A percentile compares a stretch with the other conserved stretches of the same genome.
Conservation (phyloP, 305 asterid genomes). For the Fraxinus latifolia region DNA sequence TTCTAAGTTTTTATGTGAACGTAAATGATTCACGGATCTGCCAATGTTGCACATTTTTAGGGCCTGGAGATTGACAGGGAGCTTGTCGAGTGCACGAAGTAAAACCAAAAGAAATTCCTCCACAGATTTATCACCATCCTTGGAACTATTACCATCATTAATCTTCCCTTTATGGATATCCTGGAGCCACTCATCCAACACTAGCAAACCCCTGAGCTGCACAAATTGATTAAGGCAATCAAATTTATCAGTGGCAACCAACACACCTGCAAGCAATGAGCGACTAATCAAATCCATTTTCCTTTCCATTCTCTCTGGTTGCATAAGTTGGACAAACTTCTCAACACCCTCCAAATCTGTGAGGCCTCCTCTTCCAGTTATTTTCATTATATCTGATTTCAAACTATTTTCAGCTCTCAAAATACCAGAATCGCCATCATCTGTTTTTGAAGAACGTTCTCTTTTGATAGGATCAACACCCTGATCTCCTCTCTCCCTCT, state of each 20-base stretch:
- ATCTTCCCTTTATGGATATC: constrained; percentile 49
- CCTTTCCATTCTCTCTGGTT: constrained; percentile 41
- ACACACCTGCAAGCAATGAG: constrained; percentile 51
- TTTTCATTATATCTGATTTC: constrained; percentile 43
- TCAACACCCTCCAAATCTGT: constrained; percentile 48
- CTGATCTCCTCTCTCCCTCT: constrained; percentile 59
- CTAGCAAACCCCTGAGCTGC: constrained; percentile 53
- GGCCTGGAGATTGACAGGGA: constrained; percentile 72
- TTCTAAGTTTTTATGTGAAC: constrained; percentile 63
- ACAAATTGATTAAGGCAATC: constrained; percentile 61
- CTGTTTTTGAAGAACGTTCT: constrained; percentile 40
- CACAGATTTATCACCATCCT: constrained; percentile 48
- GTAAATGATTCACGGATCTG: constrained; percentile 66
- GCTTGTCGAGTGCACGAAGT: constrained; percentile 71
- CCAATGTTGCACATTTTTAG: constrained; percentile 74
- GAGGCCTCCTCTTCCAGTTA: constrained; percentile 50
- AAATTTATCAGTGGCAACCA: constrained; percentile 51
- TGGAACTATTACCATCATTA: constrained; percentile 35
- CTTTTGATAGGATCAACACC: constrained; percentile 42
- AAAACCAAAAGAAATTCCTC: constrained; percentile 67
- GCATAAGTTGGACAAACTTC: constrained; percentile 56
- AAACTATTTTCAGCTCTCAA: constrained; percentile 34
- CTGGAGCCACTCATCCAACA: constrained; percentile 64
- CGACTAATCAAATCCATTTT: constrained; percentile 51
- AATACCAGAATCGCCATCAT: constrained; percentile 36